Evolutionary conservation across 2,329 filamentous ascomycete species (phyloP).

Genomic region (Cercospora brassicicola): DNA sequence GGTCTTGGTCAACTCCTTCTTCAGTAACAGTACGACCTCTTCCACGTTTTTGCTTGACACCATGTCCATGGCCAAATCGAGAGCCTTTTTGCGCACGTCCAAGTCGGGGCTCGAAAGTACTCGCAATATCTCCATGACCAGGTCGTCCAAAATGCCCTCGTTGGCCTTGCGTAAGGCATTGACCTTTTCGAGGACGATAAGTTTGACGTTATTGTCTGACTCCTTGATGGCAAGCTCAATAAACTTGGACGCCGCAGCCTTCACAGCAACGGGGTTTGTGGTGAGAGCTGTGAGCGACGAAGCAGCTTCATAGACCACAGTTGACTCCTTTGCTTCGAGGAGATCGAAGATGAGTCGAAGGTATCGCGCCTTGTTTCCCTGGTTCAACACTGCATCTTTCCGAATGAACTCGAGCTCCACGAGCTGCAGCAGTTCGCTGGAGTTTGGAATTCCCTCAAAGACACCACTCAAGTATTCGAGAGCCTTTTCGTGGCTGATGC

Average conservation of each 20-base stretch:
- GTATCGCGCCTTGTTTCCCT: slow-evolving; percentile 93
- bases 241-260: slow-evolving; percentile 92
- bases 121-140: slow-evolving; percentile 95
- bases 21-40: slow-evolving; percentile 90
- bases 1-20: slow-evolving; percentile 97
- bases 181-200: slow-evolving; percentile 94
- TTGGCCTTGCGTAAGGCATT: slow-evolving; percentile 84
- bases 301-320: slow-evolving; percentile 95
- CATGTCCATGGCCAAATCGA: slow-evolving; percentile 92
- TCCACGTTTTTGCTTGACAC: slow-evolving; percentile 98
- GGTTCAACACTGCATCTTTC: slow-evolving; percentile 92
- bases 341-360: slow-evolving; percentile 94
- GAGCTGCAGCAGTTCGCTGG: slow-evolving; percentile 88
- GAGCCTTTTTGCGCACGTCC: slow-evolving; percentile 88
- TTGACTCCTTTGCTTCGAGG: slow-evolving; percentile 86
- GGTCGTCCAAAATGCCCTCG: slow-evolving; percentile 85
- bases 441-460: slow-evolving; percentile 90
- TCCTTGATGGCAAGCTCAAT: slow-evolving; percentile 97
- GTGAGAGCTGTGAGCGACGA: slow-evolving; percentile 92
- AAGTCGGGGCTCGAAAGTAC: slow-evolving; percentile 94
- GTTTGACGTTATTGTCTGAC: slow-evolving; percentile 97
- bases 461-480: slow-evolving; percentile 82
- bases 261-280: slow-evolving; percentile 94
- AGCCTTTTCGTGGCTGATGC: slow-evolving; percentile 91
- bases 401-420: slow-evolving; percentile 96